Evolutionary conservation across 2,329 filamentous ascomycete species (phyloP).

Genomic region (Fusarium udum): DNA sequence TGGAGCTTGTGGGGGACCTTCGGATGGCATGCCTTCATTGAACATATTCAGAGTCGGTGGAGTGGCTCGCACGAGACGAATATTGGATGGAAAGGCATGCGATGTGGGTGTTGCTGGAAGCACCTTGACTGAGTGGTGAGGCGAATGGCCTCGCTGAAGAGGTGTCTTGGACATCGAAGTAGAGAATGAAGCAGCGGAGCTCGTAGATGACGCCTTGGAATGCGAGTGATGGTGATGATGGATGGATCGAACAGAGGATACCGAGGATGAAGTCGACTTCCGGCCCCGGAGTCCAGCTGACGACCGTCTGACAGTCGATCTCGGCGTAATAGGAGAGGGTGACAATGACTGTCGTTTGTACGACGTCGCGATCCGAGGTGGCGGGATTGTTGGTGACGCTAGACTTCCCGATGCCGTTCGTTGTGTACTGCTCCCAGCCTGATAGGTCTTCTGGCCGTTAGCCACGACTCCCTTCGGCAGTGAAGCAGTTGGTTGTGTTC

Average conservation of each 20-base stretch:
- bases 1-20: slow-evolving; percentile 51
- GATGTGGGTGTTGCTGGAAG: slow-evolving; percentile 86
- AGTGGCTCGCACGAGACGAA: slow-evolving; percentile 78
- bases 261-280: slow-evolving; percentile 94
- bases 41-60: slow-evolving; percentile 62
- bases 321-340: slow-evolving; percentile 86
- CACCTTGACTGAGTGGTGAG: slow-evolving; percentile 94
- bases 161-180: slow-evolving; percentile 76
- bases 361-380: slow-evolving; percentile 48
- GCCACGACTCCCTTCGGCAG: slow-evolving; percentile 62
- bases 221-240: slow-evolving; percentile 87
- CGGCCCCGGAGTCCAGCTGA: slow-evolving; percentile 86
- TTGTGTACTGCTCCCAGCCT: slow-evolving; percentile 27
- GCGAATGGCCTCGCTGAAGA: slow-evolving; percentile 72
- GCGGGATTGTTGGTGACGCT: slow-evolving; percentile 44
- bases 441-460: slow-evolving; percentile 57
- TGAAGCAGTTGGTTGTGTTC: slow-evolving; percentile 52
- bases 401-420: slow-evolving; percentile 37
- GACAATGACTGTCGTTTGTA: slow-evolving; percentile 83
- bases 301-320: slow-evolving; percentile 83
- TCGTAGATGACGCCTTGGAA: slow-evolving; percentile 94
- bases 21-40: slow-evolving; percentile 66
- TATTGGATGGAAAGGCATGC: slow-evolving; percentile 81
- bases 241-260: slow-evolving; percentile 92
- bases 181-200: slow-evolving; percentile 79